Percentiles rank a stretch among this genome's conserved stretches.
These are phyloP conservation scores for Prunus campanulata DNA, from an alignment of 306 rosid species.

Conservation along the genomic window DNA sequence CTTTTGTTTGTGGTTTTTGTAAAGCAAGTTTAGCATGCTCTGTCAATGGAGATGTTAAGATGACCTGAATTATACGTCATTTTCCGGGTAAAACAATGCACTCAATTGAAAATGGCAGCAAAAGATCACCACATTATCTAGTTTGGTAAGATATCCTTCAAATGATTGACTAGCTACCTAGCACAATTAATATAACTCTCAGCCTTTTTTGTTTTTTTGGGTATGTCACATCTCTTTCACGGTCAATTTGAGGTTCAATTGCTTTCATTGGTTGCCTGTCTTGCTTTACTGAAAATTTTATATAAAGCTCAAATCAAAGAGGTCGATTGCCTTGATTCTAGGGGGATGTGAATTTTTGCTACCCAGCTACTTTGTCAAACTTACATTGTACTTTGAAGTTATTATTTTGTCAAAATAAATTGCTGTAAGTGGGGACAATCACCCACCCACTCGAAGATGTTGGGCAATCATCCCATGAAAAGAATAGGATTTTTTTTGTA, in stretches of 20 bases:
- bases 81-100: too few species aligned
- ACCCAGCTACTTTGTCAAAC: background rate
- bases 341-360: background rate
- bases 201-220: too few species aligned
- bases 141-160: conserved; percentile 47
- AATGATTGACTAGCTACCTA: conserved; percentile 29
- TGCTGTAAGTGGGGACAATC: background rate
- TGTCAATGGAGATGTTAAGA: too few species aligned
- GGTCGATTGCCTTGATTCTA: conserved; percentile 9
- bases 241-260: background rate
- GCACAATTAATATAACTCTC: background rate
- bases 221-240: background rate
- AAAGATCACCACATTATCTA: conserved; percentile 15
- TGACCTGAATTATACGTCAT: too few species aligned
- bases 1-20: too few species aligned
- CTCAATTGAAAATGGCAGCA: conserved; percentile 16
- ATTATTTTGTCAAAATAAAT: background rate
- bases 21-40: too few species aligned
- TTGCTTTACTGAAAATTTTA: background rate
- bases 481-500: background rate
- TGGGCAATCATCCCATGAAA: background rate
- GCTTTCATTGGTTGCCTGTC: background rate
- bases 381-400: conserved; percentile 20
- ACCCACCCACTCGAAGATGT: background rate
- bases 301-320: conserved; percentile 2